These are phyloP conservation scores for Aspergillus bertholletiae DNA, from an alignment of 495 filamentous ascomycete genomes.

Conservation along the genomic window DNA sequence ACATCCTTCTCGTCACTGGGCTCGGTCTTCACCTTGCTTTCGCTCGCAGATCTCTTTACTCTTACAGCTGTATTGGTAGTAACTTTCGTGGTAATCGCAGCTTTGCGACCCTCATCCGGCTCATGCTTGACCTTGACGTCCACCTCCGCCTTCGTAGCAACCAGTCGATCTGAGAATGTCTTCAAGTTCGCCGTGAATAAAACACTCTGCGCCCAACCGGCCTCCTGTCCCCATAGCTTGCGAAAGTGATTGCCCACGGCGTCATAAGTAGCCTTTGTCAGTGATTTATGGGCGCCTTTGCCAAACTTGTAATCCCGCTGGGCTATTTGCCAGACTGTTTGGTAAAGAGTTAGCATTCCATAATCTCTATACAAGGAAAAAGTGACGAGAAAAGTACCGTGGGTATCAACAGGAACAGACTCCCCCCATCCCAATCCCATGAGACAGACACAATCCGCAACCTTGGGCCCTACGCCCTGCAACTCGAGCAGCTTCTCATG, in stretches of 20 bases:
- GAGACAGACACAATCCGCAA: conserved; percentile 92
- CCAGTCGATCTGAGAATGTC: conserved; percentile 68
- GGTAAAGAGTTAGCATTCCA: conserved; percentile 9
- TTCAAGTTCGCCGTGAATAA: conserved; percentile 92
- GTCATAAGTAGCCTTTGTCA: conserved; percentile 85
- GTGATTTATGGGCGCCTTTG: conserved; percentile 75
- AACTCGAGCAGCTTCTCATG: conserved; percentile 76
- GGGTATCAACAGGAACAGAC: conserved; percentile 92
- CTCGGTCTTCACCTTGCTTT: conserved; percentile 14
- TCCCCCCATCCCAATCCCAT: conserved; percentile 99
- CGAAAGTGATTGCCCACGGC: conserved; percentile 89
- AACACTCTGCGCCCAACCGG: conserved; percentile 96
- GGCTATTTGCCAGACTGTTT: conserved; percentile 90
- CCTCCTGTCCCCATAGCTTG: conserved; percentile 86
- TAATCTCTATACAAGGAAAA: not conserved
- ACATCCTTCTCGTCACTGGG: conserved; percentile 16
- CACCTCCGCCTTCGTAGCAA: conserved; percentile 42
- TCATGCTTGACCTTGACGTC: conserved; percentile 46
- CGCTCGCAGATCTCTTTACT: conserved; percentile 24
- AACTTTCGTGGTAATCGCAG: conserved; percentile 13
- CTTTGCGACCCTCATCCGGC: conserved; percentile 22
- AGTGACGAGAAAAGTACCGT: conserved; percentile 48
- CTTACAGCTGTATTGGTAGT: conserved; percentile 20
- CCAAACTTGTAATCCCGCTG: conserved; percentile 93
- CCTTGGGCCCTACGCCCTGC: conserved; percentile 91